Conservation (phyloP, 768 basidiomycete genomes). For the Podaxis sp. region DNA sequence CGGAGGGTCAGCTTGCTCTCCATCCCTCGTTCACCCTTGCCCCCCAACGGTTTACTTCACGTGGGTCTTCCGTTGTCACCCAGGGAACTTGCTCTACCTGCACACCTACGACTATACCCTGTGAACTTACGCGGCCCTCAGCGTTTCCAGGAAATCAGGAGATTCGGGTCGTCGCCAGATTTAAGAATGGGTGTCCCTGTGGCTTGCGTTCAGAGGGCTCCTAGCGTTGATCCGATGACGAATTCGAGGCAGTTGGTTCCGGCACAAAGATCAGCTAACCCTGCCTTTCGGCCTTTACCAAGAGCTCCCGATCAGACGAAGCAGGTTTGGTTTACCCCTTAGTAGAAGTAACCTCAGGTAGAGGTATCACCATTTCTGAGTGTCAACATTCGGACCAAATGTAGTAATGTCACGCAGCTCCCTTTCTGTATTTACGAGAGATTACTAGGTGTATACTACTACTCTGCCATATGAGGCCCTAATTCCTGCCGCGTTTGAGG, state of each 20-base stretch:
- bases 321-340: background rate
- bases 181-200: background rate
- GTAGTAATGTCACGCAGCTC: background rate
- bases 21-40: constrained; percentile 24
- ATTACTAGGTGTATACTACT: no score
- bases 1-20: constrained; percentile 15
- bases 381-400: background rate
- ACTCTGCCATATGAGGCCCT: no score
- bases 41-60: constrained; percentile 14
- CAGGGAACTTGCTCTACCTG: constrained; percentile 18
- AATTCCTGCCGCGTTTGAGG: no score
- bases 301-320: background rate
- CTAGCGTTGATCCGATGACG: background rate
- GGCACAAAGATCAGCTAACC: background rate
- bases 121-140: constrained; percentile 9
- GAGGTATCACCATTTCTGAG: background rate
- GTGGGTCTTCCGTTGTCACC: constrained; percentile 21
- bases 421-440: no score
- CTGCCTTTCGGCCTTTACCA: background rate
- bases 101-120: constrained; percentile 19
- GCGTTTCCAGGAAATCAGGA: constrained; percentile 8
- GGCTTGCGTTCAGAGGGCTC: no score
- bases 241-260: background rate
- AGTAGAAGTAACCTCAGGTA: background rate
- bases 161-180: constrained; percentile 13